phyloP scores from a whole-genome alignment of 2,329 filamentous ascomycete genomes.

The Colletotrichum sp. region DNA sequence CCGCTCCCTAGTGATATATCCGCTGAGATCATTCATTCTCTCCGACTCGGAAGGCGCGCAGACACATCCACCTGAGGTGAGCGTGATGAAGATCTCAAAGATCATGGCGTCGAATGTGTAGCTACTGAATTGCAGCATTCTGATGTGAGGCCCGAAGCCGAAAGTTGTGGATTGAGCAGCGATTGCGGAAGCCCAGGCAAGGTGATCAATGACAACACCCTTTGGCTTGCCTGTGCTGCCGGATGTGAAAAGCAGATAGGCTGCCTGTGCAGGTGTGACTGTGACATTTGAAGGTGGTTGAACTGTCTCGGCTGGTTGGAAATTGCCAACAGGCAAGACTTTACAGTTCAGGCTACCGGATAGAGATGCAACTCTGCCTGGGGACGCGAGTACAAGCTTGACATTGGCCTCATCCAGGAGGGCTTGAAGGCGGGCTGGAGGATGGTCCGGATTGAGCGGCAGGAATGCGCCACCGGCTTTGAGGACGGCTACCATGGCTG shows the following conservation, averaged over 20 bases:
- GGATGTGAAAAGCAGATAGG: constrained; percentile 30
- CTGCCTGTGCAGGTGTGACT: background rate
- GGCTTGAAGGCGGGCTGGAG: background rate
- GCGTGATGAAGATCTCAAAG: constrained; percentile 54
- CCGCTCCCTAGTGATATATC: constrained; percentile 52
- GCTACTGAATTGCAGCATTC: constrained; percentile 48
- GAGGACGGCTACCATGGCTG: background rate
- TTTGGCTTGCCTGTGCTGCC: constrained; percentile 31
- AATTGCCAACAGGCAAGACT: constrained; percentile 9
- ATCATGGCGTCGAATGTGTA: constrained; percentile 60
- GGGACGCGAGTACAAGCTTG: background rate
- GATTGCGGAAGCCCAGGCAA: background rate
- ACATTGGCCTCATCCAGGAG: background rate
- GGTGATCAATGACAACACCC: constrained; percentile 26
- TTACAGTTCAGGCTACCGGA: background rate
- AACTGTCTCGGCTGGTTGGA: background rate
- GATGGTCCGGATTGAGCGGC: background rate
- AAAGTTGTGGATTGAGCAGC: background rate
- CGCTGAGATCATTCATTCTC: constrained; percentile 52
- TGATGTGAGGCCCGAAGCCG: background rate
- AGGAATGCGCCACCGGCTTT: constrained; percentile 1
- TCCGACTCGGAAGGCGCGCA: constrained; percentile 60
- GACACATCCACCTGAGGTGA: constrained; percentile 62
- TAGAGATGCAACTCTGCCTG: background rate
- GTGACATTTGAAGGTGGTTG: background rate